Percentiles rank a stretch among this genome's conserved stretches.
Evolutionary conservation across 352 stramenopile species (phyloP).

Genomic region (Poterioochromonas sp.): DNA sequence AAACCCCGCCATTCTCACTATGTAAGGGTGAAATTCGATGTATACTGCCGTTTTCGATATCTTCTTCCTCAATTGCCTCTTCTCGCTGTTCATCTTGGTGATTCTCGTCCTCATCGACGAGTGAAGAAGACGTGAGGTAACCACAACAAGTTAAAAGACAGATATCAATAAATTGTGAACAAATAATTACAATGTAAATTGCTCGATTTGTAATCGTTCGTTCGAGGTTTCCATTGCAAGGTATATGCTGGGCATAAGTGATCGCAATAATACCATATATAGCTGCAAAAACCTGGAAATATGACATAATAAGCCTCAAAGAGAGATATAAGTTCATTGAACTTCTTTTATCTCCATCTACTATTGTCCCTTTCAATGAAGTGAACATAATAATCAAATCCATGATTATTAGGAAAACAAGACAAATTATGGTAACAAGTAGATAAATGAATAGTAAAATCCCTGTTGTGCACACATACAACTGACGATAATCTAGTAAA

Average conservation of each 20-base stretch:
- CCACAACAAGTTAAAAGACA: slow-evolving; percentile 21
- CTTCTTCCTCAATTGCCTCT: slow-evolving; percentile 9
- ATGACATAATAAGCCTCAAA: not conserved
- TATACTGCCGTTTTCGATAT: too few relatives aligned
- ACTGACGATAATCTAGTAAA: not conserved
- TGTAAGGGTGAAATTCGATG: too few relatives aligned
- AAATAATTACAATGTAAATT: not conserved
- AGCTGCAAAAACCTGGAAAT: not conserved
- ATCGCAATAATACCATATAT: not conserved
- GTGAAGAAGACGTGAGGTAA: not conserved
- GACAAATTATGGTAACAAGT: not conserved
- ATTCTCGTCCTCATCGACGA: not conserved
- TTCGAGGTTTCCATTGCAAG: not conserved
- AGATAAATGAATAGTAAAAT: not conserved
- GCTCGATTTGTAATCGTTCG: not conserved
- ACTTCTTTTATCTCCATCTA: not conserved
- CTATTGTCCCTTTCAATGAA: not conserved
- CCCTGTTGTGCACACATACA: not conserved
- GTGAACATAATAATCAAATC: not conserved
- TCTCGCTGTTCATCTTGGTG: not conserved
- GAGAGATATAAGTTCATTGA: not conserved
- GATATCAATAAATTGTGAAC: slow-evolving; percentile 27
- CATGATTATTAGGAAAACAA: not conserved
- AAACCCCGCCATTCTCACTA: too few relatives aligned
- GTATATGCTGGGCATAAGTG: not conserved